Base-by-base conservation (phyloP, 2,329 filamentous ascomycete species). In the Diaporthe sp. region DNA sequence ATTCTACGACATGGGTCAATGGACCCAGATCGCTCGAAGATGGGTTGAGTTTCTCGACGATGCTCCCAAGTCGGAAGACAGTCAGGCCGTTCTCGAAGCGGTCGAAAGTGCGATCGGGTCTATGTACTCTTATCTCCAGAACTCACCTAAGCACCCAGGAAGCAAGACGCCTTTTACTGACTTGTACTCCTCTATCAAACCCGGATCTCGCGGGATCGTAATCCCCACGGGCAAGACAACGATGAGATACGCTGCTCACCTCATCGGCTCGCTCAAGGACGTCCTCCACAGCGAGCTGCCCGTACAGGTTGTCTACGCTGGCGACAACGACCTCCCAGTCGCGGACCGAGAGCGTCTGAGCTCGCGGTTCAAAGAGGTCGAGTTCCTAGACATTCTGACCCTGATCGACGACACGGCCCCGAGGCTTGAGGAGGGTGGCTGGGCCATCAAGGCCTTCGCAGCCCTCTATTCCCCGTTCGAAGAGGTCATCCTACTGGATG, bases 101-200 rank as follows among this genome's bases (percentile, higher is more conserved):
- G 13, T 62, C 17, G 39, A 62, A 22, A 44, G 13, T 25, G 25
- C 77, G 82, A 0, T 82, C 80, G 0, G 84, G 85, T 1, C 82
- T 79, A 0, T 73, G 83, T 0, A 80, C 86, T 3, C 86, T 86
- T 74, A 25, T n/a, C 7, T 62, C 3, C 39, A 25, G 9, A 31
- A 57, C 84, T 85, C 73, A 84, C 86, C 73, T 78, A 85, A 25
- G 77, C 85, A 4, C 75, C 86, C 0, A 84, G 82, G 81, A 82
- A 85, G 74, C 79, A 81, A 61, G 78, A 39, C 34, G 22, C 73
- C 0, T 83, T 83, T 65, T 72, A 76, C 39, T 80, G 85, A 10
- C 82, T 84, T 37, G 75, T 82, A 8, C 86, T 84, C 83, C 84
- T 82, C 81, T 79, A 81, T 49, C 82, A 58, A 39, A 34, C 57